Evolutionary conservation across 129 eudicot species (phyloP).

Genomic region (Chrysanthemum makinoi): DNA sequence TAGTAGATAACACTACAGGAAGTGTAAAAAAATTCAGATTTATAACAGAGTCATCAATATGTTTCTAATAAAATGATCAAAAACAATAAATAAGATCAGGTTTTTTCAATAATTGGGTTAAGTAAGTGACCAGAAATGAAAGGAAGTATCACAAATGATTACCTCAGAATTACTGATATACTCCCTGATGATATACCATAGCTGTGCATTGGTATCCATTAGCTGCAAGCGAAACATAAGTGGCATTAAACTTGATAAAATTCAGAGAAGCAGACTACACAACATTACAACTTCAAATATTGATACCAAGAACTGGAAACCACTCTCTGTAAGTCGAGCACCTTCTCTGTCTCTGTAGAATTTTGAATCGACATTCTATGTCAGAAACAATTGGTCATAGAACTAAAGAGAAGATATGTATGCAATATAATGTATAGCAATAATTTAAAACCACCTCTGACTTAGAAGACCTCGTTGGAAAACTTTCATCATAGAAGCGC

Average conservation of each 20-base stretch:
- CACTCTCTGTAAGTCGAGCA: slow-evolving; percentile 78
- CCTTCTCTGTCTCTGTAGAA: slow-evolving; percentile 76
- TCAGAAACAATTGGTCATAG: neutral
- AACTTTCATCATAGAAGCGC: slow-evolving; percentile 90
- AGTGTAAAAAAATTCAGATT: neutral
- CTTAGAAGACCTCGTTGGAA: slow-evolving; percentile 89
- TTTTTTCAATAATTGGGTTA: slow-evolving; percentile 16
- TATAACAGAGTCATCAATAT: neutral
- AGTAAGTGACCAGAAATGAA: slow-evolving; percentile 14
- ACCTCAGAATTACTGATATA: slow-evolving; percentile 91
- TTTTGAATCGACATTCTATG: slow-evolving; percentile 13
- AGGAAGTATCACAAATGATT: slow-evolving; percentile 19
- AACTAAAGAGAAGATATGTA: slow-evolving; percentile 6
- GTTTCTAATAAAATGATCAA: neutral
- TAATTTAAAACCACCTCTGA: slow-evolving; percentile 51
- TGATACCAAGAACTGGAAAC: slow-evolving; percentile 94
- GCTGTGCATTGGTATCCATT: slow-evolving; percentile 97
- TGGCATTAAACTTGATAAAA: slow-evolving; percentile 16
- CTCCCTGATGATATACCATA: slow-evolving; percentile 96
- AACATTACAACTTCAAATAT: slow-evolving; percentile 3
- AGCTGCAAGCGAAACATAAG: slow-evolving; percentile 49
- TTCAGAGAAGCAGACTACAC: slow-evolving; percentile 11
- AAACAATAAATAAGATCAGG: slow-evolving; percentile 17
- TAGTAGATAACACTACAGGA: neutral
- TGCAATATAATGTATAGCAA: slow-evolving; percentile 9